Evolutionary conservation across 2,329 filamentous ascomycete species (phyloP).

Genomic region (Byssoonygena ceratinophila): DNA sequence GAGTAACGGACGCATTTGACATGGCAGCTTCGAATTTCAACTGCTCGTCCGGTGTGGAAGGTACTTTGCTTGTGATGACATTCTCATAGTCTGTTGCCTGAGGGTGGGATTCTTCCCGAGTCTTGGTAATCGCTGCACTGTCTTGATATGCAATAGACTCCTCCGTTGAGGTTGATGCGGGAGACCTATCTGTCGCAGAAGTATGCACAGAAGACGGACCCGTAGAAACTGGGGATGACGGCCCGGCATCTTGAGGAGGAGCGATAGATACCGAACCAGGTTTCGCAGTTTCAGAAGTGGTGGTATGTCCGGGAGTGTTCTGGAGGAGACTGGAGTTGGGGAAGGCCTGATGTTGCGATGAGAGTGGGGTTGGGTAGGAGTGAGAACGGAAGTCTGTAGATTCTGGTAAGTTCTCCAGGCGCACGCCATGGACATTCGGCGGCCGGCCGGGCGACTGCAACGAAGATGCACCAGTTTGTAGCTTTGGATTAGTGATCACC

Average conservation of each 20-base stretch:
- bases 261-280: constrained; percentile 3
- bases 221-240: constrained; percentile 12
- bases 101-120: not conserved
- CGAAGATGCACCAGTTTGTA: constrained; percentile 12
- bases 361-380: constrained; percentile 5
- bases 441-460: not conserved
- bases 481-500: not conserved
- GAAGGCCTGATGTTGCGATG: constrained; percentile 3
- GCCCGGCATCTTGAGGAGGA: constrained; percentile 6
- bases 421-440: not conserved
- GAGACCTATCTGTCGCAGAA: constrained; percentile 15
- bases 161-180: constrained; percentile 15
- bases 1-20: constrained; percentile 24
- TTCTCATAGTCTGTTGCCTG: constrained; percentile 20
- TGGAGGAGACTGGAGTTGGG: not conserved
- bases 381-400: not conserved
- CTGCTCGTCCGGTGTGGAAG: constrained; percentile 50
- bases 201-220: constrained; percentile 15
- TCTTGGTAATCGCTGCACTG: not conserved
- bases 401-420: not conserved
- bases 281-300: not conserved
- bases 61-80: constrained; percentile 26
- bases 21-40: constrained; percentile 47
- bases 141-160: constrained; percentile 13
- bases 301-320: not conserved